Conservation (phyloP, 108 stramenopile genomes). For the Cylindrotheca fusiformis region DNA sequence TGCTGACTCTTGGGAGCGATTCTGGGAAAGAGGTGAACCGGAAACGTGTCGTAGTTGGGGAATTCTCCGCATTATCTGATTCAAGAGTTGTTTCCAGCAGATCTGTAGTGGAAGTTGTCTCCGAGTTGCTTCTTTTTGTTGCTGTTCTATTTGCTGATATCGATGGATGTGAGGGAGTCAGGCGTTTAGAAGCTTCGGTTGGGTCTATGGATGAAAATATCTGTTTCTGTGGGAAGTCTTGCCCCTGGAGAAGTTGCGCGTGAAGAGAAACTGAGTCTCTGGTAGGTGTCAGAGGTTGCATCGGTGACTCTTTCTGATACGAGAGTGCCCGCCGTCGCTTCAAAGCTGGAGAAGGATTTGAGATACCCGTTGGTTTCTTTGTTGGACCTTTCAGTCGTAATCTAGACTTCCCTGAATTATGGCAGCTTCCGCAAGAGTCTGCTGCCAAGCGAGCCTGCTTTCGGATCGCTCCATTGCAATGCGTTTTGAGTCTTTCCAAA, state of each 20-base stretch:
- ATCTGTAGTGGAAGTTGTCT: slow-evolving; percentile 17
- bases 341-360: slow-evolving; percentile 18
- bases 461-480: slow-evolving; percentile 9
- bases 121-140: slow-evolving; percentile 13
- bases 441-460: slow-evolving; percentile 12
- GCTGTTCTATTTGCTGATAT: slow-evolving; percentile 1
- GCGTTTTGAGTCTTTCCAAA: slow-evolving; percentile 4
- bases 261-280: slow-evolving; percentile 11
- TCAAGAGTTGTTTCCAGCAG: slow-evolving; percentile 26
- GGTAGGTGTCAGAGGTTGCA: slow-evolving; percentile 7
- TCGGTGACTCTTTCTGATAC: slow-evolving; percentile 11
- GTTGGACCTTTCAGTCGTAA: slow-evolving; percentile 3
- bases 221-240: not conserved
- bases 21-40: slow-evolving; percentile 81
- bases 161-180: not conserved
- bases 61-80: slow-evolving; percentile 29
- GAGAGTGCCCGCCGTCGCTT: slow-evolving; percentile 19
- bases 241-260: slow-evolving; percentile 1
- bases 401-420: not conserved
- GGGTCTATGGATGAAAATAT: slow-evolving; percentile 2
- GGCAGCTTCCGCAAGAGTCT: not conserved
- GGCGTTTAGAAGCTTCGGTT: not conserved
- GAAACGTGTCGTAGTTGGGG: slow-evolving; percentile 60
- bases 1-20: slow-evolving; percentile 70
- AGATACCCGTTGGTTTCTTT: slow-evolving; percentile 7